These are phyloP conservation scores for Talaromyces piceae DNA, from an alignment of 2,329 filamentous ascomycete genomes.

Conservation along the genomic window DNA sequence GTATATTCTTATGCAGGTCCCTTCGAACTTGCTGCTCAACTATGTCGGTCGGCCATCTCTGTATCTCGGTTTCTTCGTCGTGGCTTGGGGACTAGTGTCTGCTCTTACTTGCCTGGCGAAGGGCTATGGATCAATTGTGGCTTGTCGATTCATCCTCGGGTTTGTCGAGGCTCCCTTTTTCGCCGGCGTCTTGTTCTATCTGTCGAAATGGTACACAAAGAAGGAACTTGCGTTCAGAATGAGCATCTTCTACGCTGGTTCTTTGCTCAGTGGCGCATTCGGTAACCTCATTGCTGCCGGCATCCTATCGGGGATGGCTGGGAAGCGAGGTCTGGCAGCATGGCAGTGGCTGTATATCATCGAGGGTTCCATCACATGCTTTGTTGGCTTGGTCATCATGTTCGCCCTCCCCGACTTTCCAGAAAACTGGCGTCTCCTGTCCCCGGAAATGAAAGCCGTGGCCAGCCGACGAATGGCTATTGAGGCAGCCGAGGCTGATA, in stretches of 20 bases:
- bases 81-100: conserved; percentile 41
- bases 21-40: conserved; percentile 40
- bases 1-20: conserved; percentile 41
- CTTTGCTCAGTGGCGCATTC: conserved; percentile 44
- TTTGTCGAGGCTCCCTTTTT: conserved; percentile 43
- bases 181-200: conserved; percentile 42
- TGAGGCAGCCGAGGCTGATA: conserved; percentile 41
- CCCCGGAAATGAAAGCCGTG: conserved; percentile 36
- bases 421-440: conserved; percentile 34
- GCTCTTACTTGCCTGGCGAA: conserved; percentile 37
- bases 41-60: conserved; percentile 36
- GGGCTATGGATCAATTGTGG: conserved; percentile 36
- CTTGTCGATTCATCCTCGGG: conserved; percentile 40
- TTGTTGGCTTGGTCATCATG: conserved; percentile 26
- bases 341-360: conserved; percentile 38
- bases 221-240: conserved; percentile 45
- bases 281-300: conserved; percentile 49
- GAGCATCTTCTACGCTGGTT: conserved; percentile 47
- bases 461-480: conserved; percentile 41
- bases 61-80: conserved; percentile 39
- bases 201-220: conserved; percentile 48
- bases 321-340: conserved; percentile 26
- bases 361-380: conserved; percentile 29
- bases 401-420: conserved; percentile 35
- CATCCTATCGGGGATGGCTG: conserved; percentile 37